Base-by-base conservation (phyloP, 306 rosid genomes). In the Trifolium repens region DNA sequence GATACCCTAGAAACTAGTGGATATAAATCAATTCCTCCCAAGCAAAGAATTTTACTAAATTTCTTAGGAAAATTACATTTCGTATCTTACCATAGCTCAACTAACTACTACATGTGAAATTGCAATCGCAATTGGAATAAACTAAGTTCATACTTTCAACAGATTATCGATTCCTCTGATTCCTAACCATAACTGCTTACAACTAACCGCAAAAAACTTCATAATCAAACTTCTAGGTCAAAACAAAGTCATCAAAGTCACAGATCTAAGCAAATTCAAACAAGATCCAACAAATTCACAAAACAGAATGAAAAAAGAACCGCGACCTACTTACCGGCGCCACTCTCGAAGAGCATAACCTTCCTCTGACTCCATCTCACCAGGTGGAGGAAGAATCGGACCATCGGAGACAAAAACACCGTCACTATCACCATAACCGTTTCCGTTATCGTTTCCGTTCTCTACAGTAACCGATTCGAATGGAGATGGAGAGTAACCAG, bases 291-390 rank as follows among this genome's bases (percentile, higher is more conserved):
- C 53, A 57, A 70, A 75, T 67, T 72, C 65, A 60, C 59, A 77
- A 39, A 54, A 9, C 57, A 67, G 40, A 42, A 50, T 47, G 27
- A 55, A 17, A 42, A 69, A 1, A 7, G 0, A 65, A n/a, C 74
- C 34, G 78, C 63, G 70, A 84, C 65, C 63, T 64, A 50, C 99
- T 90, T 71, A 96, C 99, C 97, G 89, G 81, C 99, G 88, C 99
- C 99, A 96, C 81, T 96, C 98, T 8, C 99, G 97, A 76, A 96
- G 91, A 61, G 91, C 97, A 40, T 74, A 74, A 3, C 99, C 99
- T 88, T 96, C 99, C 72, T 96, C 99, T 10, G 86, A 76, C 78
- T 79, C 96, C 96, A 96, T 85, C 68, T 92, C 96, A 52, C 44
- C 34, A 2, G 98, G 99, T 9, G 91, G 92, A 15, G 97, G 98